Evolutionary conservation across 2,329 filamentous ascomycete genomes (phyloP).

Genomic region (Alternaria metachromatica): DNA sequence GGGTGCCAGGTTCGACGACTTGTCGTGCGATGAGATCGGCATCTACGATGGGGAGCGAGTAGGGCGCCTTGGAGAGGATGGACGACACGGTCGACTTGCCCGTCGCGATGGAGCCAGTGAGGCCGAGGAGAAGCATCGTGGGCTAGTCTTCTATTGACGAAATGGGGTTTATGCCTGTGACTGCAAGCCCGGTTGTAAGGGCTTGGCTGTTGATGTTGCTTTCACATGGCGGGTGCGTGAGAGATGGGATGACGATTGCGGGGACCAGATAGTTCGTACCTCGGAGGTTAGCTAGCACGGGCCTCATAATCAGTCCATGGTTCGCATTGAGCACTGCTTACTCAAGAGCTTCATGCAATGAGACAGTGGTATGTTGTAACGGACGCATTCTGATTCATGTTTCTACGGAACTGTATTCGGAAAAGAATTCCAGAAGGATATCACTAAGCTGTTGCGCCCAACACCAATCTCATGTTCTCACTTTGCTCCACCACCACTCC

Average conservation of each 20-base stretch:
- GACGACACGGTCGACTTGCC: slow-evolving; percentile 96
- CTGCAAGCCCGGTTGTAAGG: background rate
- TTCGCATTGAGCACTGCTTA: background rate
- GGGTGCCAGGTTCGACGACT: slow-evolving; percentile 90
- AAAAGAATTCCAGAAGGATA: slow-evolving; percentile 3
- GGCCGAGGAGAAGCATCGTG: slow-evolving; percentile 87
- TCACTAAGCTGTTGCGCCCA: slow-evolving; percentile 2
- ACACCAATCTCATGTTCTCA: background rate
- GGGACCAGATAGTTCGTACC: slow-evolving; percentile 16
- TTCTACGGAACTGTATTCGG: background rate
- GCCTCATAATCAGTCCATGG: background rate
- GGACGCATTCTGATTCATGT: background rate
- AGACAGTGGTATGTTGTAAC: background rate
- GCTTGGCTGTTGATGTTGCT: background rate
- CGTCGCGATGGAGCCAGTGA: slow-evolving; percentile 96
- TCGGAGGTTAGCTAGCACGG: slow-evolving; percentile 12
- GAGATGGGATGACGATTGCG: slow-evolving; percentile 16
- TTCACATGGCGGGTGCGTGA: slow-evolving; percentile 7
- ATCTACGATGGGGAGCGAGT: slow-evolving; percentile 90
- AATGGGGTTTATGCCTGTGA: background rate
- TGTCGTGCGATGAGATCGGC: slow-evolving; percentile 90
- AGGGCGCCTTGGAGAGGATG: slow-evolving; percentile 78
- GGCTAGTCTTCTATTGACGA: background rate
- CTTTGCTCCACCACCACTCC: background rate
- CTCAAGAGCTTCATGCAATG: background rate